These are phyloP conservation scores for Pythium vanterpoolii DNA, from an alignment of 352 stramenopile genomes.

Conservation along the genomic window DNA sequence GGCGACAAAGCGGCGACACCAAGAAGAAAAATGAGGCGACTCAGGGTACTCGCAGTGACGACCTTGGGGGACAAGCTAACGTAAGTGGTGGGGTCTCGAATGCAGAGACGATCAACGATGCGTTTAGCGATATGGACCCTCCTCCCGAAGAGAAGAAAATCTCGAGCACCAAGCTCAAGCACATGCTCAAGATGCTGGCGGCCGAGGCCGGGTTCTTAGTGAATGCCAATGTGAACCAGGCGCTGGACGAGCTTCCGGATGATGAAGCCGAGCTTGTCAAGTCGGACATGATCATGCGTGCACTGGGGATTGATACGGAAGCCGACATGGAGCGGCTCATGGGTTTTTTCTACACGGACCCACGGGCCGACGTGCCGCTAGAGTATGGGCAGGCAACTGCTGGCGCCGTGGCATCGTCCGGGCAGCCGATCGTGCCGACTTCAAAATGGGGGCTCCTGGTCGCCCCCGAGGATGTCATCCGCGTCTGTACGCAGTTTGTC, in stretches of 20 bases:
- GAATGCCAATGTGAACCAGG: slow-evolving; percentile 72
- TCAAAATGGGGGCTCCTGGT: slow-evolving; percentile 69
- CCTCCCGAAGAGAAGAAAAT: slow-evolving; percentile 53
- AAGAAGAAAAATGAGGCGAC: slow-evolving; percentile 25
- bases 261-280: slow-evolving; percentile 82
- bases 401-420: background rate
- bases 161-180: slow-evolving; percentile 79
- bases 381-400: slow-evolving; percentile 26
- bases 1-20: slow-evolving; percentile 34
- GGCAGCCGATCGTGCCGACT: slow-evolving; percentile 18
- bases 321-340: slow-evolving; percentile 85
- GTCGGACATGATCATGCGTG: slow-evolving; percentile 85
- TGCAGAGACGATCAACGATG: slow-evolving; percentile 30
- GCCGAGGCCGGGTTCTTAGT: slow-evolving; percentile 88
- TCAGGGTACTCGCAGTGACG: background rate
- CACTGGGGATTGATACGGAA: slow-evolving; percentile 84
- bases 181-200: slow-evolving; percentile 86
- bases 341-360: slow-evolving; percentile 73
- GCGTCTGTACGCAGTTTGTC: slow-evolving; percentile 86
- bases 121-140: slow-evolving; percentile 49
- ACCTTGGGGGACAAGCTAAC: slow-evolving; percentile 2
- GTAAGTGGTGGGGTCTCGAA: slow-evolving; percentile 1
- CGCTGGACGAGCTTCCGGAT: slow-evolving; percentile 66
- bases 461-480: slow-evolving; percentile 82
- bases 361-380: slow-evolving; percentile 43